Evolutionary conservation across 2,329 filamentous ascomycete genomes (phyloP).

Genomic region (Cryphonectria parasitica): DNA sequence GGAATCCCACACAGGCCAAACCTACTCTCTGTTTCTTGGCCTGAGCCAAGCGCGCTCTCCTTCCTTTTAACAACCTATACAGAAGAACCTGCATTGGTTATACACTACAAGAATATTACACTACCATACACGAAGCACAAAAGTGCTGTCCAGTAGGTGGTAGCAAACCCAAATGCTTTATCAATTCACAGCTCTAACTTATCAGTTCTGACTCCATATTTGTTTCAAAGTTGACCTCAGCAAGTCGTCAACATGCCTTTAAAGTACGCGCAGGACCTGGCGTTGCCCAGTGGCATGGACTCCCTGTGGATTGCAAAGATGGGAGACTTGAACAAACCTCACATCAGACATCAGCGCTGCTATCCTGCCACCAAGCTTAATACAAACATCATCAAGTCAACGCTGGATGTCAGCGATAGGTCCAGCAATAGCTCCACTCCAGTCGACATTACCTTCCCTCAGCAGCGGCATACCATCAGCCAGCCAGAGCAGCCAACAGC

Average conservation of each 20-base stretch:
- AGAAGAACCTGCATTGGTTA: neutral
- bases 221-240: neutral
- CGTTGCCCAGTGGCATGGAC: neutral
- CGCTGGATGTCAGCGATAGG: neutral
- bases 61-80: neutral
- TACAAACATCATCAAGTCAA: neutral
- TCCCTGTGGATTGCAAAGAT: neutral
- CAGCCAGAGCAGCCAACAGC: neutral
- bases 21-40: neutral
- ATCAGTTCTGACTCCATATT: neutral
- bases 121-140: neutral
- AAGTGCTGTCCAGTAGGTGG: neutral
- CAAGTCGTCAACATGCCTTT: neutral
- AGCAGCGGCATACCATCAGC: neutral
- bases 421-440: neutral
- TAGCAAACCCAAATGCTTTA: neutral
- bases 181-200: too few relatives aligned
- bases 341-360: neutral
- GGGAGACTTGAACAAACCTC: neutral
- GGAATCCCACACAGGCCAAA: neutral
- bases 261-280: neutral
- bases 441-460: neutral
- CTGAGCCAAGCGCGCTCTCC: neutral
- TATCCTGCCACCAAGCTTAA: neutral
- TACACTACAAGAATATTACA: slow-evolving; percentile 4